These are phyloP conservation scores for Hypoxylon crocopeplum DNA, from an alignment of 495 filamentous ascomycete genomes.

Conservation along the genomic window DNA sequence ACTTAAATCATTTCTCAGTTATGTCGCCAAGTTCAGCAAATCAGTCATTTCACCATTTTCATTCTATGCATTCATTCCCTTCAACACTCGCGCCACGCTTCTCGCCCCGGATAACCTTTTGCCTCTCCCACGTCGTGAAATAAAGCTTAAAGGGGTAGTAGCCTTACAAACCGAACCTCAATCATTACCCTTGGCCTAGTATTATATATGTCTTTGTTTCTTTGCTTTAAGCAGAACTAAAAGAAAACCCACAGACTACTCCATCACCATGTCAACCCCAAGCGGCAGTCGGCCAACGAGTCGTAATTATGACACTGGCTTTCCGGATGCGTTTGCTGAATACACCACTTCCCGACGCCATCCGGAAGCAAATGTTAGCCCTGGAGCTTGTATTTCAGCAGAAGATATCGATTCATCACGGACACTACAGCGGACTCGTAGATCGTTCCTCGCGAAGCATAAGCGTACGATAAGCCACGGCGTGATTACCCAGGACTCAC, in stretches of 20 bases:
- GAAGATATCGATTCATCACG: conserved; percentile 41
- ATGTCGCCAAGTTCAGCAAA: neutral
- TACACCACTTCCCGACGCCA: conserved; percentile 41
- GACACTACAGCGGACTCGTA: conserved; percentile 37
- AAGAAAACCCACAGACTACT: conserved; percentile 6
- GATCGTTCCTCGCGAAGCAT: conserved; percentile 38
- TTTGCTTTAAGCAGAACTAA: conserved; percentile 7
- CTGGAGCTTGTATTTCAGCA: conserved; percentile 38
- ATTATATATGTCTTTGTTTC: neutral
- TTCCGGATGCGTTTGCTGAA: conserved; percentile 40
- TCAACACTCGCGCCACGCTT: too few species aligned
- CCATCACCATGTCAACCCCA: conserved; percentile 31
- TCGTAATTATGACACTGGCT: conserved; percentile 39
- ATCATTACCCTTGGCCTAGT: too few species aligned
- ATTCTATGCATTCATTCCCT: too few species aligned
- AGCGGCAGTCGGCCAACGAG: conserved; percentile 36
- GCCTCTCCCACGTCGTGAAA: too few species aligned
- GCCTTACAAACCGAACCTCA: too few species aligned
- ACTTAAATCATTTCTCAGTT: neutral
- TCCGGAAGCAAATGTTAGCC: conserved; percentile 37
- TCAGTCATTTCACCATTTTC: neutral
- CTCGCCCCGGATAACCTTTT: too few species aligned
- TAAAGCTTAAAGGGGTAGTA: too few species aligned
- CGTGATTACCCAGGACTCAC: conserved; percentile 10
- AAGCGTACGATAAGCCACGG: conserved; percentile 35